Evolutionary conservation across 2,329 filamentous ascomycete genomes (phyloP).

Genomic region (Cytospora paraplurivora): DNA sequence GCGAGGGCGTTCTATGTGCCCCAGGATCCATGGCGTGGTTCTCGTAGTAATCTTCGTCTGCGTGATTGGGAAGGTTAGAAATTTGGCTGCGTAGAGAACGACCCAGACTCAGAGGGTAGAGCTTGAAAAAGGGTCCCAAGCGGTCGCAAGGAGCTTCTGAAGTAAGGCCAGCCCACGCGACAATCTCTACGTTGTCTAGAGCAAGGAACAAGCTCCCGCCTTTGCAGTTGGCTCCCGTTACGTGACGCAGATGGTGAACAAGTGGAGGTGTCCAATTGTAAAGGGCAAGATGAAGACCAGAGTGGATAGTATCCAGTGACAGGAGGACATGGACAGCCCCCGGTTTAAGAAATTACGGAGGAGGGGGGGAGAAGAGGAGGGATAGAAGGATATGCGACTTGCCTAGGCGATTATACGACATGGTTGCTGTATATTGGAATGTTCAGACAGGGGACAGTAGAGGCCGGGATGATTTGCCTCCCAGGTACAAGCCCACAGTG

Average conservation of each 20-base stretch:
- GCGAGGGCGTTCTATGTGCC: constrained; percentile 71
- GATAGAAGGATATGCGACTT: constrained; percentile 42
- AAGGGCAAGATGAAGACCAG: constrained; percentile 16
- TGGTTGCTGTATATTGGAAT: constrained; percentile 41
- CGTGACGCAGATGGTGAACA: constrained; percentile 20
- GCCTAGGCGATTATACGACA: constrained; percentile 77
- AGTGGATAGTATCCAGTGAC: constrained; percentile 23
- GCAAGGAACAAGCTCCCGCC: constrained; percentile 24
- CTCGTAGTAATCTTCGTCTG: constrained; percentile 64
- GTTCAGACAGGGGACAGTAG: neutral
- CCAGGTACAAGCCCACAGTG: constrained; percentile 15
- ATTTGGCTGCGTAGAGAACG: constrained; percentile 9
- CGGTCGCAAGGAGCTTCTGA: constrained; percentile 12
- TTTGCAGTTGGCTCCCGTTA: constrained; percentile 11
- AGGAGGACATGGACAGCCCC: constrained; percentile 10
- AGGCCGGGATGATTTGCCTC: neutral
- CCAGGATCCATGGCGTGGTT: constrained; percentile 56
- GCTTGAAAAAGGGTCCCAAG: constrained; percentile 17
- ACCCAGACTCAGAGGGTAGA: constrained; percentile 31
- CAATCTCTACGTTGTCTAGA: constrained; percentile 25
- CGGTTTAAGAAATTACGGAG: constrained; percentile 29
- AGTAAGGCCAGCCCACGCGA: constrained; percentile 30
- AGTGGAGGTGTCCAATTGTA: constrained; percentile 11
- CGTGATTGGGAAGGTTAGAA: constrained; percentile 29
- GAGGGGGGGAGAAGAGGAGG: constrained; percentile 6